Evolutionary conservation across 257 asterid genomes (phyloP).

Genomic region (Rehmannia glutinosa): DNA sequence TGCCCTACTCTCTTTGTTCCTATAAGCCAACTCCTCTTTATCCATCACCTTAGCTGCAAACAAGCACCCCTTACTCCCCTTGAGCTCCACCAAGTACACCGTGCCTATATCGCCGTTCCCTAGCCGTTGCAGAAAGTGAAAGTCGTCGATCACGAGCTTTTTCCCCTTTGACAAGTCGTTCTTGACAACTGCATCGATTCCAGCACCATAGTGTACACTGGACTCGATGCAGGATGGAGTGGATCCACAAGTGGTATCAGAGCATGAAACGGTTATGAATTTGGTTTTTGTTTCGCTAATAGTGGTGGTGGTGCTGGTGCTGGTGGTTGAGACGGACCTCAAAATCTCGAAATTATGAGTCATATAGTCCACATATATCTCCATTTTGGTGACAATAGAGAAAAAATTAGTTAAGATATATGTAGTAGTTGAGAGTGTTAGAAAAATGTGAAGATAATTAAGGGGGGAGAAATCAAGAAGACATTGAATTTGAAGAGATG

Average conservation of each 20-base stretch:
- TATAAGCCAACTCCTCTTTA: constrained; percentile 60
- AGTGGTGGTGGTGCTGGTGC: too few relatives aligned
- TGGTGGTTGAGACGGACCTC: too few relatives aligned
- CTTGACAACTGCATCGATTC: not conserved
- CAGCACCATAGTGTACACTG: constrained; percentile 11
- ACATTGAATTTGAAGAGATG: too few relatives aligned
- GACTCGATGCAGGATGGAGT: constrained; percentile 15
- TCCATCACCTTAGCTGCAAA: constrained; percentile 84
- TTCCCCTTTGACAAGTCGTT: not conserved
- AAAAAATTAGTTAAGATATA: not conserved
- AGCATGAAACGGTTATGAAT: constrained; percentile 9
- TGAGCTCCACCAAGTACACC: constrained; percentile 69
- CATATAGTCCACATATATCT: too few relatives aligned
- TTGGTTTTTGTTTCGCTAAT: constrained; percentile 10
- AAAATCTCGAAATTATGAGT: too few relatives aligned
- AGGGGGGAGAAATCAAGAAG: too few relatives aligned
- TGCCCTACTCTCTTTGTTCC: constrained; percentile 64
- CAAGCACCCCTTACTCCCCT: constrained; percentile 37
- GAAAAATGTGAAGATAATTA: too few relatives aligned
- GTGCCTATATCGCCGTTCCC: constrained; percentile 83
- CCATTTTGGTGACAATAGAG: not conserved
- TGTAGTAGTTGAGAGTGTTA: too few relatives aligned
- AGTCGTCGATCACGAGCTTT: constrained; percentile 45
- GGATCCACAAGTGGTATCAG: constrained; percentile 10
- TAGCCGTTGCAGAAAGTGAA: constrained; percentile 46